Conservation (phyloP, 73 alveolate species). For the Paramecium primaurelia region DNA sequence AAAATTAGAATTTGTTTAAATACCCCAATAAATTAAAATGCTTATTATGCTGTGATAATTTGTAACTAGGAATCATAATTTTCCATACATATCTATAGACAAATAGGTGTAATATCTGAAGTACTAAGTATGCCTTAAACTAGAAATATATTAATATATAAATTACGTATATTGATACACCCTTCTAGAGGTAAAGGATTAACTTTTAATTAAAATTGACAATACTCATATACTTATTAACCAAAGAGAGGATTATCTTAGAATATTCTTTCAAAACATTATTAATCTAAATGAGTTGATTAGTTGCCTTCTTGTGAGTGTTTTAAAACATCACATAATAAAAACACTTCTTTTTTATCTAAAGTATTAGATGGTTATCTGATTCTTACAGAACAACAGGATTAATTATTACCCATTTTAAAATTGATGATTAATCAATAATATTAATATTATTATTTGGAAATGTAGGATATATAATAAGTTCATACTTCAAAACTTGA, state of each 20-base stretch:
- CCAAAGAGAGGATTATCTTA: slow-evolving; percentile 7
- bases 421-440: neutral
- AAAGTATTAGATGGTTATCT: neutral
- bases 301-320: neutral
- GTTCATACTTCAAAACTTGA: neutral
- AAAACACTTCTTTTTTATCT: slow-evolving; percentile 26
- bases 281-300: neutral
- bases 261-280: slow-evolving; percentile 12
- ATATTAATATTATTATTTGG: neutral
- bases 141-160: neutral
- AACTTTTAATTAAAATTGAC: neutral
- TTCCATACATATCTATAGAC: neutral
- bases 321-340: neutral
- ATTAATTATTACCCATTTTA: slow-evolving; percentile 1
- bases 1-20: neutral
- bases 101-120: neutral
- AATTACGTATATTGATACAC: neutral
- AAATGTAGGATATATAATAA: neutral
- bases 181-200: neutral
- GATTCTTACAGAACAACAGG: slow-evolving; percentile 3
- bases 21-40: slow-evolving; percentile 23
- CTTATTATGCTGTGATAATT: neutral
- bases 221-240: neutral
- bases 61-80: neutral
- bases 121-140: neutral